Base-by-base conservation (phyloP, 139 green algal species). In the Nannochloris sp. region DNA sequence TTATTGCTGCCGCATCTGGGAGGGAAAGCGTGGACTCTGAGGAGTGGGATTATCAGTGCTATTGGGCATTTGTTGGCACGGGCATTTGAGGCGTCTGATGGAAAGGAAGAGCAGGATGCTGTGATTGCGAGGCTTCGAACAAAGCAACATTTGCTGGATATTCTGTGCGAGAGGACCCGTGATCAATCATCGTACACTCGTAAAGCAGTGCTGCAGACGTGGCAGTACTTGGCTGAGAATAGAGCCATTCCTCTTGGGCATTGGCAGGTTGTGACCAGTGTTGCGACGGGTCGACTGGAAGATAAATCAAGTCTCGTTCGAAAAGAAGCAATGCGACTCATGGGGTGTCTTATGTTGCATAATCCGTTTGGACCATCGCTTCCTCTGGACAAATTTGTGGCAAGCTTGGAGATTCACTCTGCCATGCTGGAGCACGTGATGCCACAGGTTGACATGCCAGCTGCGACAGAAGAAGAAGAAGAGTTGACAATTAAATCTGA, bases 281-380 rank as follows among this genome's bases (percentile, higher is more conserved):
- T 94, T 16, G 86, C 75, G 12, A 60, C 67, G 76, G 80, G 80
- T 2, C 78, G 90, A n/a, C 76, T 96, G 58, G 71, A 91, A 62
- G 90, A 96, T 71, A 91, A 89, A 67, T 72, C 78, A 14, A 51
- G 72, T 9, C 51, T 91, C 17, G 86, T 94, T 50, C 70, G 85
- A 31, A 87, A 84, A 58, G 79, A 75, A 20, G 88, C 90, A 4
- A 69, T 96, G 63, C 66, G 78, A 61, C 74, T 95, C 49, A 70
- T 95, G 59, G 58, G 49, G 20, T 68, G 62, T 4, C 64, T 96
- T 63, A 67, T 94, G 59, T 45, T 77, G 31, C 72, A 80, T 65
- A 91, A 95, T 68, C 81, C 86, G 26, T 96, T 96, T 66, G 79
- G 75, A 13, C 74, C 69, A 6, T 31, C 56, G n/a, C 66, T 94